These are phyloP conservation scores for Lichina pygmaea DNA, from an alignment of 495 filamentous ascomycete genomes.

Conservation along the genomic window DNA sequence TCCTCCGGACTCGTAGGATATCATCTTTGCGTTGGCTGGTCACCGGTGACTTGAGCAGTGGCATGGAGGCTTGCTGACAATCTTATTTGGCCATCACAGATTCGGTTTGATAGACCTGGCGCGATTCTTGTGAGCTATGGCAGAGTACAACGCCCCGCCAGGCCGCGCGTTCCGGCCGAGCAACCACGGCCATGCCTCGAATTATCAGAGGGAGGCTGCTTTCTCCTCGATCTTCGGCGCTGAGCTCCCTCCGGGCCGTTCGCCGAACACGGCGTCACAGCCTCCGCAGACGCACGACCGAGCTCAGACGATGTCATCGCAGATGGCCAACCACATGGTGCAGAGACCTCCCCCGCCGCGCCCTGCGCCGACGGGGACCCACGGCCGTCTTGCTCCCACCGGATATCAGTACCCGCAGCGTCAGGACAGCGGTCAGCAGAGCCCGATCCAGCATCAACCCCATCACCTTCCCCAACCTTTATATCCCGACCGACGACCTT, in stretches of 20 bases:
- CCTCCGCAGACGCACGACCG: constrained; percentile 33
- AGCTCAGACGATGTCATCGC: constrained; percentile 68
- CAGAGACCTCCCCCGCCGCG: constrained; percentile 14
- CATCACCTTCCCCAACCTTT: constrained; percentile 37
- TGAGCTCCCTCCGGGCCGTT: constrained; percentile 61
- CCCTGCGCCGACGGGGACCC: background rate
- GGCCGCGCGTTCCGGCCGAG: constrained; percentile 34
- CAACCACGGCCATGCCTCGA: constrained; percentile 40
- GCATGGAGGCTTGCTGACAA: too few species aligned
- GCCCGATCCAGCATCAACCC: constrained; percentile 28
- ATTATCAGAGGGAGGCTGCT: constrained; percentile 71
- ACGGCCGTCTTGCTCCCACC: background rate
- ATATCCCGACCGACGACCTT: constrained; percentile 28
- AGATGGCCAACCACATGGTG: constrained; percentile 23
- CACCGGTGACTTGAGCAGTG: too few species aligned
- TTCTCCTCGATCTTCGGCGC: constrained; percentile 92
- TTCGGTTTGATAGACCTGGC: background rate
- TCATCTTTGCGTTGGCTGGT: too few species aligned
- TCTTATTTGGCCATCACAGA: background rate
- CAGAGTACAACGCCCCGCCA: constrained; percentile 55
- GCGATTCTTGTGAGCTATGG: constrained; percentile 25
- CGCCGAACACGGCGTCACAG: constrained; percentile 62
- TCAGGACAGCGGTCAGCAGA: background rate
- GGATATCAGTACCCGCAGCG: constrained; percentile 1
- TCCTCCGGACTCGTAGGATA: too few species aligned